Base-by-base conservation (phyloP, 257 asterid genomes). In the Penstemon davidsonii region DNA sequence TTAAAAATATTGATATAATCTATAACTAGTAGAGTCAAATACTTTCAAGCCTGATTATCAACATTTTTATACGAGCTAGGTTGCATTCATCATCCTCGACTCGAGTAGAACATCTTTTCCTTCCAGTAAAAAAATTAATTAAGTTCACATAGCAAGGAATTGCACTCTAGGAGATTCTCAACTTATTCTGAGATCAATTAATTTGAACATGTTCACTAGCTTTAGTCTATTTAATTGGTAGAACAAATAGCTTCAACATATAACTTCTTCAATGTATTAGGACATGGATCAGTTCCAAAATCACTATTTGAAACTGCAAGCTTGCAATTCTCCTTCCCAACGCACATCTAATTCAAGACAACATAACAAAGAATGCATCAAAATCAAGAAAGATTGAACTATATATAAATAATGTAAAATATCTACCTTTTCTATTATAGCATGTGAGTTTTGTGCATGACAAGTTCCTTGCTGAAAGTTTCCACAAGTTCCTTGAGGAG, bases 281-380 rank as follows among this genome's bases (percentile, higher is more conserved):
- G 93, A 64, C 88, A 86, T 4, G 90, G 93, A 62, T 86, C 90
- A 3, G 68, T 56, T 10, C 86, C 84, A n/a, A 84, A 86, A 77
- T 45, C 78, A 60, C 73, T 71, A 46, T 81, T 83, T 1, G 86
- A 75, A 36, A 79, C 81, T 13, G 76, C 54, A 46, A 83, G 60
- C 77, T 64, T 80, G 77, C 93, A 86, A 69, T 73, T 86, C 64
- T 73, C 78, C 74, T 71, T 75, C 56, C 85, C 90, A 15, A 80
- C 18, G 68, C 90, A 84, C 75, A 55, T 70, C 90, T 84, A 81
- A 60, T n/a, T 25, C 36, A 58, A 37, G 18, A 8, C 3, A 66
- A 37, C 9, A 36, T 2, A 62, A 12, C 45, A 7, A 60, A 39
- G 39, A 19, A 13, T 45, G 13, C 9, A 39, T 54, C 53, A 45